A percentile compares a stretch with the other conserved stretches of the same genome.
These are phyloP conservation scores for Thymus quinquecostatus DNA, from an alignment of 257 asterid species.

Conservation along the genomic window DNA sequence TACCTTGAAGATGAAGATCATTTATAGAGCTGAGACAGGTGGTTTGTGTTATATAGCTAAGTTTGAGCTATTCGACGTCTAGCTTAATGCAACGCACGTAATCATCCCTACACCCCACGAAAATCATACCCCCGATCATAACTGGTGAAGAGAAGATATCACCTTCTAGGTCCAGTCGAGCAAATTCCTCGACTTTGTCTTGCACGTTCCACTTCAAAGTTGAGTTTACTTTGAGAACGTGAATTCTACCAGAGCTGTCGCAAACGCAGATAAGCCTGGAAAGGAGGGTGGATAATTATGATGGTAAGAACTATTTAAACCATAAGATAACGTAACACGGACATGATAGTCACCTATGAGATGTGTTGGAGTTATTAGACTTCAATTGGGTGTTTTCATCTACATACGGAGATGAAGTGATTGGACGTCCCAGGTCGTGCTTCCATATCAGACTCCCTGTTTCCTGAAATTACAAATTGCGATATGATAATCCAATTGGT, in stretches of 20 bases:
- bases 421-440: conserved; percentile 63
- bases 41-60: background rate
- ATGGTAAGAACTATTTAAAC: background rate
- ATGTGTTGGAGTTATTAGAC: conserved; percentile 37
- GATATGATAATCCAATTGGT: background rate
- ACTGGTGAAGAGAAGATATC: conserved; percentile 93
- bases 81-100: conserved; percentile 62
- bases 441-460: conserved; percentile 75
- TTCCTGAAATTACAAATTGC: conserved; percentile 47
- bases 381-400: conserved; percentile 60
- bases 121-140: conserved; percentile 84
- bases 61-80: conserved; percentile 36
- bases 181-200: conserved; percentile 55
- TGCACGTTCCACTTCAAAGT: conserved; percentile 30
- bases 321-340: conserved; percentile 10
- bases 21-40: background rate
- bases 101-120: conserved; percentile 87
- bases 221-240: conserved; percentile 48
- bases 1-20: background rate
- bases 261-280: conserved; percentile 77
- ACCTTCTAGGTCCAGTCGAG: conserved; percentile 70
- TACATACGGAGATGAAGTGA: conserved; percentile 79
- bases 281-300: conserved; percentile 6
- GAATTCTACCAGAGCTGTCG: conserved; percentile 73
- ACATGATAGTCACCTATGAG: conserved; percentile 50